Base-by-base conservation (phyloP, 139 green algal genomes). In the Chlamydomonas applanata region DNA sequence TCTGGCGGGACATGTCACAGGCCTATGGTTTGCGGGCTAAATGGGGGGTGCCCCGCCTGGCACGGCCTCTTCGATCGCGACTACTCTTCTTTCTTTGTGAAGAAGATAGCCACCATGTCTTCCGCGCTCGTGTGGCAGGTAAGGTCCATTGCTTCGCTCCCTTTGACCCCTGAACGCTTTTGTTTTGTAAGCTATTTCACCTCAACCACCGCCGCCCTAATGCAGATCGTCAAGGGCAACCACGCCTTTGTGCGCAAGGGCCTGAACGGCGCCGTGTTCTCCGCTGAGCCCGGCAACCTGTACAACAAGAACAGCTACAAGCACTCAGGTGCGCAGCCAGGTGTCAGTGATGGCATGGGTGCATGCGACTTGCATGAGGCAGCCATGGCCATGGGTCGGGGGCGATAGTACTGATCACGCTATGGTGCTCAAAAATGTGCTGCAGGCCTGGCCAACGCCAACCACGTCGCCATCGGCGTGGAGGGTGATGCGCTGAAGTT, bases 221-320 rank as follows among this genome's bases (percentile, higher is more conserved):
- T 49, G 89, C 80, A 92, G 81, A 63, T 88, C 9, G 59, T 94
- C 2, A 89, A 87, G 83, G 72, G 82, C 29, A 66, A 90, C 79
- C 92, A 93, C 76, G 52, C 45, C 57, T 94, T 94, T 68, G 16
- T 93, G 35, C 71, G 79, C 56, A 93, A 92, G 81, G 82, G 82
- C 34, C 74, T 83, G 17, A 83, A 92, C 77, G 79, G 79, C 62
- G 65, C 62, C 40, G 71, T 77, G 20, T 86, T 94, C 72, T 89
- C 80, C 27, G 79, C 87, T 46, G 90, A 94, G 86, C 67, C 82
- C 19, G 87, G 88, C 71, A 94, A 94, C 83, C 76, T 94, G 82
- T 89, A 85, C 81, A 92, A 93, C 85, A 87, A 85, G 74, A 65
- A 89, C 86, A 87, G 71, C 78, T 96, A 92, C 90, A 96, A 95